These are phyloP conservation scores for Podila verticillata DNA, from an alignment of 192 early-diverging fungal genomes.

Conservation along the genomic window DNA sequence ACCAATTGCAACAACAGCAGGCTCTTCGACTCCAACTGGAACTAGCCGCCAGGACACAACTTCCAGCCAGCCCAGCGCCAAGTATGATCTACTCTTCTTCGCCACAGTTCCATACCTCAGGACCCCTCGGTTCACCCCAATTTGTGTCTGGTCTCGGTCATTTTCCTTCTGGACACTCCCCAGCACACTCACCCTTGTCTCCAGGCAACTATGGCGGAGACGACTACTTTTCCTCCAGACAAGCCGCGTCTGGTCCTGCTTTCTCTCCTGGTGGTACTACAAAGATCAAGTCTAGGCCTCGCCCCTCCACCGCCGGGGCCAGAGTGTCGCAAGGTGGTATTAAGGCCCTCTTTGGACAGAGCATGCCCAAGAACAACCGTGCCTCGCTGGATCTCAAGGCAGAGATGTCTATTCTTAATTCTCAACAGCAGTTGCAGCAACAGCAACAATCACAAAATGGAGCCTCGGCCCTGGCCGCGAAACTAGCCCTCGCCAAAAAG, in stretches of 20 bases:
- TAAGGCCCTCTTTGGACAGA: slow-evolving; percentile 42
- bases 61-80: slow-evolving; percentile 37
- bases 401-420: slow-evolving; percentile 12
- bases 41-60: slow-evolving; percentile 29
- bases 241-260: slow-evolving; percentile 26
- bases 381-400: slow-evolving; percentile 33
- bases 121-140: slow-evolving; percentile 6
- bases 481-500: slow-evolving; percentile 3
- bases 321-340: slow-evolving; percentile 43
- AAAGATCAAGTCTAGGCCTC: slow-evolving; percentile 47
- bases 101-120: slow-evolving; percentile 8
- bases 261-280: slow-evolving; percentile 32
- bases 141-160: slow-evolving; percentile 27
- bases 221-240: slow-evolving; percentile 37
- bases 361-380: slow-evolving; percentile 29
- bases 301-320: slow-evolving; percentile 7
- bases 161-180: slow-evolving; percentile 28
- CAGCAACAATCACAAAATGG: neutral
- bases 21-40: slow-evolving; percentile 30
- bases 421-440: slow-evolving; percentile 2
- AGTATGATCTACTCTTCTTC: slow-evolving; percentile 11
- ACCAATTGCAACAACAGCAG: slow-evolving; percentile 43
- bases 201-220: slow-evolving; percentile 42
- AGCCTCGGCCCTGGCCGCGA: too few species aligned
- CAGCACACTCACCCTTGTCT: slow-evolving; percentile 30